A percentile compares a stretch with the other conserved stretches of the same genome.
These are phyloP conservation scores for Neonectria magnoliae DNA, from an alignment of 2,329 filamentous ascomycete genomes.

Conservation along the genomic window DNA sequence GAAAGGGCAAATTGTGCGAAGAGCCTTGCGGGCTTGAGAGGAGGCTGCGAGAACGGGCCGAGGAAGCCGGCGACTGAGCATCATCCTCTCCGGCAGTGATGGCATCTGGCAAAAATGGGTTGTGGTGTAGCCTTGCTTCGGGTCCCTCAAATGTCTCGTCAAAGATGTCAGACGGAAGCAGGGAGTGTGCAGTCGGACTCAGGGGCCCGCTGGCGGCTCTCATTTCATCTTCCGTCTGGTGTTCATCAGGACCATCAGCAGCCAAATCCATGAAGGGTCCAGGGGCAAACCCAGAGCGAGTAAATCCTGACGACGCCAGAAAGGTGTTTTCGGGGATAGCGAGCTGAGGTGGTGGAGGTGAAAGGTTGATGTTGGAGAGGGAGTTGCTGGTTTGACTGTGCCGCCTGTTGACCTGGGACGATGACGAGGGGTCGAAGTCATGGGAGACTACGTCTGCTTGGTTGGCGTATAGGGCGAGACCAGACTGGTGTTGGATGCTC, in stretches of 20 bases:
- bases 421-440: conserved; percentile 56
- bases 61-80: conserved; percentile 70
- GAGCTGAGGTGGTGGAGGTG: conserved; percentile 52
- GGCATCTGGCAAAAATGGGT: conserved; percentile 44
- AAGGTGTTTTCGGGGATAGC: conserved; percentile 55
- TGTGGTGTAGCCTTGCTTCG: conserved; percentile 53
- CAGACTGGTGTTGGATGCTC: conserved; percentile 54
- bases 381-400: conserved; percentile 61
- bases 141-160: conserved; percentile 70
- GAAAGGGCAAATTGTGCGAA: conserved; percentile 66
- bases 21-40: conserved; percentile 72
- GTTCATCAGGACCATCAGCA: conserved; percentile 50
- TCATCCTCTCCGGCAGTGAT: conserved; percentile 51
- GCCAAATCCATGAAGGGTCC: conserved; percentile 63
- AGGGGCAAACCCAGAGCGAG: conserved; percentile 61
- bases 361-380: conserved; percentile 53
- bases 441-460: conserved; percentile 56
- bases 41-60: conserved; percentile 64
- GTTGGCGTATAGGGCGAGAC: conserved; percentile 55
- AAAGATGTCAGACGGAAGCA: conserved; percentile 75
- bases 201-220: conserved; percentile 74
- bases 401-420: conserved; percentile 52
- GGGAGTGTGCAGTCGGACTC: conserved; percentile 78
- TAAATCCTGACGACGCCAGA: conserved; percentile 64
- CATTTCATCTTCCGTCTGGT: conserved; percentile 70